phyloP scores from a whole-genome alignment of 1,139 yeast genomes.

The Blastobotrys aristatus region DNA sequence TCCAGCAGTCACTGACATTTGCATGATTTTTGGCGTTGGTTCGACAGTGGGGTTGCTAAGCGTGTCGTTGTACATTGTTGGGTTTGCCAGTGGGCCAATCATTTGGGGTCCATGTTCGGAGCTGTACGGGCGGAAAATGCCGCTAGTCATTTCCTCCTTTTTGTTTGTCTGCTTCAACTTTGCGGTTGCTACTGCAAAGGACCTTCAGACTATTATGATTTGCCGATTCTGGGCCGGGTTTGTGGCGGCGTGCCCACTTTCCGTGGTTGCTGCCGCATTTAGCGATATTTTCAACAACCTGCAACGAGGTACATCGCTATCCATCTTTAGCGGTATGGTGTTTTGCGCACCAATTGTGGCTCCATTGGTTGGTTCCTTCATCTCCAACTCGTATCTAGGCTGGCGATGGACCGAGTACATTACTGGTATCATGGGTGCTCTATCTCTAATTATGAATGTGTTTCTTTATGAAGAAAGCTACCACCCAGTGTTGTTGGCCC shows the following conservation, averaged over 20 bases:
- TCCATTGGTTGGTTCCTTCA: slow-evolving; percentile 45
- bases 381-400: slow-evolving; percentile 37
- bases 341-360: slow-evolving; percentile 74
- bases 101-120: slow-evolving; percentile 80
- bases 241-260: slow-evolving; percentile 60
- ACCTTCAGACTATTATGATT: slow-evolving; percentile 64
- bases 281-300: slow-evolving; percentile 65
- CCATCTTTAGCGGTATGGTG: slow-evolving; percentile 60
- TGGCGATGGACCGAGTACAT: slow-evolving; percentile 61
- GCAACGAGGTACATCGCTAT: slow-evolving; percentile 63
- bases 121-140: slow-evolving; percentile 61
- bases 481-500: slow-evolving; percentile 39
- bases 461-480: slow-evolving; percentile 41
- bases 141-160: slow-evolving; percentile 51
- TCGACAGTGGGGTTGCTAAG: slow-evolving; percentile 42
- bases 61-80: slow-evolving; percentile 66
- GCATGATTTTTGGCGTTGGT: slow-evolving; percentile 30
- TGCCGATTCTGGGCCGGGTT: slow-evolving; percentile 67
- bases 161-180: slow-evolving; percentile 58
- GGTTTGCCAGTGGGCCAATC: slow-evolving; percentile 83
- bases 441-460: slow-evolving; percentile 33
- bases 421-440: slow-evolving; percentile 46
- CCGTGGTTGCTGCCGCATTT: slow-evolving; percentile 77
- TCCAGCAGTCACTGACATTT: slow-evolving; percentile 32
- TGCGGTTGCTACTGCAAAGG: slow-evolving; percentile 68